Conservation (phyloP, 2,329 filamentous ascomycete genomes). For the Colletotrichum lindemuthianum region DNA sequence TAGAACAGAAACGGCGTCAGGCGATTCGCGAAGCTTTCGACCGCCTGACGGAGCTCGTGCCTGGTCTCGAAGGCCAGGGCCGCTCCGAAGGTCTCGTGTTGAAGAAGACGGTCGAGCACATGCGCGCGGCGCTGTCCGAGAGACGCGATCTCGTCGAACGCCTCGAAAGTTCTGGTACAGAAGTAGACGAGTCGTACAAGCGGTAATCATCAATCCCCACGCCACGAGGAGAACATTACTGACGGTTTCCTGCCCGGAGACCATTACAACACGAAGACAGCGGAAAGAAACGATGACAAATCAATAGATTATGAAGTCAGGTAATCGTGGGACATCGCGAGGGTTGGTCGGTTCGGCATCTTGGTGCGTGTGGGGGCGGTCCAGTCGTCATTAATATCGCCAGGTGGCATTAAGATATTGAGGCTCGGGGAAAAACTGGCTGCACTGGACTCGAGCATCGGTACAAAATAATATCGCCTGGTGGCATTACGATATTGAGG, state of each 20-base stretch:
- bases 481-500: no score
- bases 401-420: no score
- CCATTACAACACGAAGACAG: no score
- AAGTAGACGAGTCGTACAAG: constrained; percentile 60
- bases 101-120: constrained; percentile 73
- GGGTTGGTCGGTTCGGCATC: no score
- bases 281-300: no score
- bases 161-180: constrained; percentile 68
- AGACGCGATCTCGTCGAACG: constrained; percentile 66
- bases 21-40: constrained; percentile 89
- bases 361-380: no score
- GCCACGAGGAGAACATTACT: background rate
- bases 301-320: no score
- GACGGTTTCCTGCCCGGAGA: background rate
- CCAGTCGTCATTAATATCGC: no score
- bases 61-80: constrained; percentile 83
- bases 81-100: constrained; percentile 89
- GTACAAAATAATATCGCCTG: no score
- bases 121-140: constrained; percentile 68
- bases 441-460: no score
- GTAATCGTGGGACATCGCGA: no score
- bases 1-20: constrained; percentile 57
- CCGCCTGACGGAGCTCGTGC: constrained; percentile 80
- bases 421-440: no score
- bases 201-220: constrained; percentile 46